These are phyloP conservation scores for Chimonanthus praecox DNA, from an alignment of 164 flowering plant genomes.

Conservation along the genomic window DNA sequence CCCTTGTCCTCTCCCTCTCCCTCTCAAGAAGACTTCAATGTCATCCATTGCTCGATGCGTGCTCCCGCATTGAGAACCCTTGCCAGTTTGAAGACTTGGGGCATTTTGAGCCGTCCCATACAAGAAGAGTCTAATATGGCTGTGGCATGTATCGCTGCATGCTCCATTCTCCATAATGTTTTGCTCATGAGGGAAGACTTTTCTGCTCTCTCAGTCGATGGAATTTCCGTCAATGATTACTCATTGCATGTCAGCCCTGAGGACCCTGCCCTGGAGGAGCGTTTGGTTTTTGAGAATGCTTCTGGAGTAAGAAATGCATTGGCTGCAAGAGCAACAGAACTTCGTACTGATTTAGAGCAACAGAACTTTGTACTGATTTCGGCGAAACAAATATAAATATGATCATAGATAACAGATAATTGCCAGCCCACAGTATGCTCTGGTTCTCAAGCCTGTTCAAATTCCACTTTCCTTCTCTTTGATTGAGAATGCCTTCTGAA, in stretches of 20 bases:
- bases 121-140: constrained; percentile 52
- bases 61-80: constrained; percentile 36
- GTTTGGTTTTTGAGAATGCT: constrained; percentile 22
- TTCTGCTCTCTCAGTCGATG: constrained; percentile 37
- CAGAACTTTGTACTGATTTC: constrained; percentile 6
- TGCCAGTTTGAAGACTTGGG: constrained; percentile 74
- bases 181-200: constrained; percentile 74
- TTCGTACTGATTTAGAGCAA: not conserved
- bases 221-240: constrained; percentile 20
- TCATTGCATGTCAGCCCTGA: constrained; percentile 14
- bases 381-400: not conserved
- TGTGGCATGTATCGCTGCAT: constrained; percentile 71
- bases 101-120: constrained; percentile 53
- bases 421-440: not conserved
- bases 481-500: not conserved
- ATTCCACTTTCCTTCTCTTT: not conserved
- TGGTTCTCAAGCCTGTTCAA: not conserved
- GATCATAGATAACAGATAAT: not conserved
- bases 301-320: constrained; percentile 40
- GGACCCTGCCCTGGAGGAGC: constrained; percentile 28
- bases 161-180: constrained; percentile 79
- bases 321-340: constrained; percentile 38
- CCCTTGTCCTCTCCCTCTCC: constrained; percentile 29
- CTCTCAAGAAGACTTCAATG: constrained; percentile 52
- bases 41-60: constrained; percentile 25